Conservation (phyloP, 2,329 filamentous ascomycete species). For the Phyllachora maydis region DNA sequence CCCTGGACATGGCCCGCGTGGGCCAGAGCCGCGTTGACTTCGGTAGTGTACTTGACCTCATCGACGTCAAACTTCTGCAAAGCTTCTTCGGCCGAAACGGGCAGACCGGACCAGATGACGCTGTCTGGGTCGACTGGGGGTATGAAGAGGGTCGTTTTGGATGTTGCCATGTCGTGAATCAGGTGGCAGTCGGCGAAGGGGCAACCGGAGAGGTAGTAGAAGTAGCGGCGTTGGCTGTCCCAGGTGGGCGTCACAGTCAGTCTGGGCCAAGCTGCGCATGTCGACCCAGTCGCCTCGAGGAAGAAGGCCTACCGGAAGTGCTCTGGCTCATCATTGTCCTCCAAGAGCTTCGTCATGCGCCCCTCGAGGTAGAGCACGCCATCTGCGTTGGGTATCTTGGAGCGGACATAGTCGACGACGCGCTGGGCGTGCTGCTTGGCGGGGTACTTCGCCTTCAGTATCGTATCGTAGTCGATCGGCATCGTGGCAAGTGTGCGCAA, state of each 20-base stretch:
- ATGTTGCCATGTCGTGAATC: conserved; percentile 56
- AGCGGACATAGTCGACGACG: conserved; percentile 60
- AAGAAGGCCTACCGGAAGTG: conserved; percentile 45
- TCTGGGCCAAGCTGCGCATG: no score
- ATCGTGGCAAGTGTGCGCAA: conserved; percentile 1
- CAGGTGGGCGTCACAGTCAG: neutral
- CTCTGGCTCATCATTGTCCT: conserved; percentile 72
- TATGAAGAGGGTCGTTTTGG: conserved; percentile 70
- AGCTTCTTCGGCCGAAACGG: conserved; percentile 57
- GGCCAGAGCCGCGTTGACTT: conserved; percentile 55
- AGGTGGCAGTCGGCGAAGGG: conserved; percentile 61
- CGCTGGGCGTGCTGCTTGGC: conserved; percentile 72
- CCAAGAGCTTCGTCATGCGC: conserved; percentile 58
- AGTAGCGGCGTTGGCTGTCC: conserved; percentile 64
- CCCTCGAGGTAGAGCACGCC: conserved; percentile 81
- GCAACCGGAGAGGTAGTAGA: conserved; percentile 86
- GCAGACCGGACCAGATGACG: conserved; percentile 86
- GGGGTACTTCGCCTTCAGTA: conserved; percentile 48
- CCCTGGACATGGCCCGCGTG: conserved; percentile 21
- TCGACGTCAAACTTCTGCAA: conserved; percentile 64
- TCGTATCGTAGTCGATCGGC: conserved; percentile 18
- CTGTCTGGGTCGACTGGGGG: conserved; percentile 72
- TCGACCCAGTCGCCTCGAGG: conserved; percentile 1
- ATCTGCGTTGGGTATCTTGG: conserved; percentile 39
- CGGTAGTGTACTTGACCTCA: conserved; percentile 47